phyloP scores from a whole-genome alignment of 768 basidiomycete species.

The Strobilomyces dryophilus region DNA sequence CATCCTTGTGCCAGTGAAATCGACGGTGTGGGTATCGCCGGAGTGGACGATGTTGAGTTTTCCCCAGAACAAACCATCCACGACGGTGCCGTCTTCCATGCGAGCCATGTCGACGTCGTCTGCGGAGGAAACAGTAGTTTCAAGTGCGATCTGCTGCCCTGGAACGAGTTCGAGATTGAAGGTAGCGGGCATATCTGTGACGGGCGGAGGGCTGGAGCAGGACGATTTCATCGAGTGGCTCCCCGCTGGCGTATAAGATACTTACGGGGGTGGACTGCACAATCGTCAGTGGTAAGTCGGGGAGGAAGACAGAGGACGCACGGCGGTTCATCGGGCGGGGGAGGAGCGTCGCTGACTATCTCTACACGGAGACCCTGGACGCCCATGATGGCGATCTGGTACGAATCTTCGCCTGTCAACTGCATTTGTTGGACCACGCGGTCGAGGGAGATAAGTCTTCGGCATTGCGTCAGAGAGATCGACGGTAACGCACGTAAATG shows the following conservation, averaged over 20 bases:
- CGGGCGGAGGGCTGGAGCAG: constrained; percentile 53
- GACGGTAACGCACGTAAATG: constrained; percentile 60
- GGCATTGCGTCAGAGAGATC: constrained; percentile 9
- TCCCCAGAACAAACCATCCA: constrained; percentile 86
- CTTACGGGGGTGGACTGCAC: constrained; percentile 48
- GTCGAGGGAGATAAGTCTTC: constrained; percentile 10
- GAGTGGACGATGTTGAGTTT: constrained; percentile 80
- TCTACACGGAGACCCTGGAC: constrained; percentile 81
- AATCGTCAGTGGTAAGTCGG: constrained; percentile 8
- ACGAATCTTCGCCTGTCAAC: constrained; percentile 84
- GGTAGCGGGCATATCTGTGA: constrained; percentile 81
- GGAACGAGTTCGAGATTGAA: constrained; percentile 80
- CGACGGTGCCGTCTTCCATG: constrained; percentile 84
- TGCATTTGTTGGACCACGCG: constrained; percentile 31
- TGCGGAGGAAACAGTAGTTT: constrained; percentile 70
- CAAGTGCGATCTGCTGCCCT: constrained; percentile 75
- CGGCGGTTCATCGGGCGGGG: constrained; percentile 82
- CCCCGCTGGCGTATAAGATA: constrained; percentile 17
- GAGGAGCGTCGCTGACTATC: constrained; percentile 81
- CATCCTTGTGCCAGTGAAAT: constrained; percentile 77
- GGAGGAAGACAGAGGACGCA: constrained; percentile 30
- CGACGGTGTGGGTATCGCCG: constrained; percentile 74
- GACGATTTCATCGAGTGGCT: constrained; percentile 1
- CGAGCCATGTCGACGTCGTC: constrained; percentile 88
- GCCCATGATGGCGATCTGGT: constrained; percentile 82